Conservation (phyloP, 164 flowering plant species). For the Macadamia integrifolia region DNA sequence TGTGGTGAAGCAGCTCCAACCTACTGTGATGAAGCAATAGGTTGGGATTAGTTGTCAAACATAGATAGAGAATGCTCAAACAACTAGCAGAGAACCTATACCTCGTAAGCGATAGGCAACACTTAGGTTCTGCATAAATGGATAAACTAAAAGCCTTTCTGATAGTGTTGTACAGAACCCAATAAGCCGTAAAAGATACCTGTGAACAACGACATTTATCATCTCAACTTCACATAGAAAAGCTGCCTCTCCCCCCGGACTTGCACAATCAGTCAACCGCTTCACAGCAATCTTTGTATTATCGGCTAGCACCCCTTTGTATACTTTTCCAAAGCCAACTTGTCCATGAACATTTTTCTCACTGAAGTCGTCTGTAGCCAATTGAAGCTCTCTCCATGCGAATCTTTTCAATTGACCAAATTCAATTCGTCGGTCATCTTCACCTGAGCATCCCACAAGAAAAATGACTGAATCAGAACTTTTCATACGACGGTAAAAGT, state of each 20-base stretch:
- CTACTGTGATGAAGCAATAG: too few relatives aligned
- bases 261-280: constrained; percentile 70
- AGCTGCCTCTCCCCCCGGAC: constrained; percentile 86
- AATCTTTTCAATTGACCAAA: constrained; percentile 81
- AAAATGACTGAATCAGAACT: neutral
- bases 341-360: constrained; percentile 84
- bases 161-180: constrained; percentile 35
- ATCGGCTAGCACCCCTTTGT: constrained; percentile 72
- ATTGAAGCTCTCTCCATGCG: constrained; percentile 72
- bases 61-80: neutral
- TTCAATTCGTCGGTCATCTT: constrained; percentile 71
- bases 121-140: constrained; percentile 32
- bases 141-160: constrained; percentile 36
- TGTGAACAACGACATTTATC: constrained; percentile 38
- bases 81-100: constrained; percentile 6
- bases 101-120: constrained; percentile 34
- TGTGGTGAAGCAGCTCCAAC: too few relatives aligned
- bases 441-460: constrained; percentile 35
- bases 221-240: constrained; percentile 67
- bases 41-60: too few relatives aligned
- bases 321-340: constrained; percentile 91
- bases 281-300: constrained; percentile 73
- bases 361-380: constrained; percentile 75
- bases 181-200: constrained; percentile 27
- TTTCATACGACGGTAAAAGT: neutral